A percentile compares a stretch with the other conserved stretches of the same genome.
Evolutionary conservation across 139 green algal species (phyloP).

Genomic region (Picochlorum sp.): DNA sequence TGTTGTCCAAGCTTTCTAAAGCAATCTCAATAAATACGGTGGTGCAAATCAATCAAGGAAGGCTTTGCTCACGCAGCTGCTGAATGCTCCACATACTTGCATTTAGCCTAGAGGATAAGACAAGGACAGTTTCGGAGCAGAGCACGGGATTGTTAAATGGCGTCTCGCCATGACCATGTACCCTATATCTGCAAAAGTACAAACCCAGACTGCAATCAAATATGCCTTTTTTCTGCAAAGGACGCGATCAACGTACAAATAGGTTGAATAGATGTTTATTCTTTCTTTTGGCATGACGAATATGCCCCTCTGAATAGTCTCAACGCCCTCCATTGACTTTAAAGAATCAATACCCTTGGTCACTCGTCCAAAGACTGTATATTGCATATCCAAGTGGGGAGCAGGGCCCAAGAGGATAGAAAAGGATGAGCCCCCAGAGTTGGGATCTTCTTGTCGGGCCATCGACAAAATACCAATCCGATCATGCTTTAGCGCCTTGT

Average conservation of each 20-base stretch:
- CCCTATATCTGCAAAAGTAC: no score
- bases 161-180: no score
- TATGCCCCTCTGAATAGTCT: constrained; percentile 65
- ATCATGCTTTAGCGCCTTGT: constrained; percentile 43
- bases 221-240: no score
- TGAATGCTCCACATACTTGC: neutral
- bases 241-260: constrained; percentile 26
- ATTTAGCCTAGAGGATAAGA: neutral
- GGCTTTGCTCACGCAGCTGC: neutral
- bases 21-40: no score
- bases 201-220: no score
- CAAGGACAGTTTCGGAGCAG: neutral
- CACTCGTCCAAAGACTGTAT: constrained; percentile 60
- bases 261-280: constrained; percentile 63
- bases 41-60: no score
- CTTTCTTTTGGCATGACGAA: constrained; percentile 76
- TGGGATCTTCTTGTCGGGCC: constrained; percentile 68
- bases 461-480: constrained; percentile 67
- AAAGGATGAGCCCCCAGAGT: constrained; percentile 69
- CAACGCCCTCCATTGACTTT: constrained; percentile 50
- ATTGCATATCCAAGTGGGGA: constrained; percentile 74
- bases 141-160: no score
- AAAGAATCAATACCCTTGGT: constrained; percentile 65
- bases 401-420: constrained; percentile 72
- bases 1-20: no score